A percentile compares a stretch with the other conserved stretches of the same genome.
These are phyloP conservation scores for Prinsepia uniflora DNA, from an alignment of 306 rosid genomes.

Conservation along the genomic window DNA sequence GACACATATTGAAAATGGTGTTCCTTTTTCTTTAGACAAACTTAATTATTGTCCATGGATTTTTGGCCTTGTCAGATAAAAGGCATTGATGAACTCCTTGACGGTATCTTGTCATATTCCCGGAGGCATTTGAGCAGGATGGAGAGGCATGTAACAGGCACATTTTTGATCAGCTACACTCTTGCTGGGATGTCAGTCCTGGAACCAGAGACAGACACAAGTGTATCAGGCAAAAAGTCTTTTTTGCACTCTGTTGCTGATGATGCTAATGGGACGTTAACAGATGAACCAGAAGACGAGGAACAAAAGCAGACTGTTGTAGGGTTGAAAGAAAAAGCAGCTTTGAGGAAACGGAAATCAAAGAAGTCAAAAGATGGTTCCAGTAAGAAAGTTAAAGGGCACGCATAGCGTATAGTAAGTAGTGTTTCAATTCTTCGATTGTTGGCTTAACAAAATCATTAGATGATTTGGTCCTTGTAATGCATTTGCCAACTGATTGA, in stretches of 20 bases:
- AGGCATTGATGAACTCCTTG: constrained; percentile 72
- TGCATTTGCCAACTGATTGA: too few species aligned
- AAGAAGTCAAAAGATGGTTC: constrained; percentile 46
- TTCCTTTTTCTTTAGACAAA: too few species aligned
- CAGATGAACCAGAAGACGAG: constrained; percentile 21
- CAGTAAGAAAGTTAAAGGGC: constrained; percentile 53
- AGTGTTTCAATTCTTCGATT: constrained; percentile 36
- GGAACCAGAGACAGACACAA: constrained; percentile 56
- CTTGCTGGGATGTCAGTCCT: constrained; percentile 83
- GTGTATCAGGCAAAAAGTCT: constrained; percentile 25
- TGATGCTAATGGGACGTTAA: constrained; percentile 18
- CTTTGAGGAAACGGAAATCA: constrained; percentile 69
- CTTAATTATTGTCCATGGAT: neutral
- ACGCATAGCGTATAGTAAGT: constrained; percentile 45
- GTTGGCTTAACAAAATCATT: constrained; percentile 18
- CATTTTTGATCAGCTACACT: constrained; percentile 65
- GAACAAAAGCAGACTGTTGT: constrained; percentile 32
- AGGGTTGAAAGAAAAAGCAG: constrained; percentile 17
- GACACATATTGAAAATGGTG: neutral
- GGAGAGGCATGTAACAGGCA: constrained; percentile 86
- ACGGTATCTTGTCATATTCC: constrained; percentile 73
- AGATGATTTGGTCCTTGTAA: neutral
- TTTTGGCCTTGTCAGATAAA: constrained; percentile 52
- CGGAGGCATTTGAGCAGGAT: constrained; percentile 83
- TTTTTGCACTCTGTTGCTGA: constrained; percentile 26